A percentile compares a stretch with the other conserved stretches of the same genome.
These are phyloP conservation scores for Naematelia aurantialba DNA, from an alignment of 768 basidiomycete species.

Conservation along the genomic window DNA sequence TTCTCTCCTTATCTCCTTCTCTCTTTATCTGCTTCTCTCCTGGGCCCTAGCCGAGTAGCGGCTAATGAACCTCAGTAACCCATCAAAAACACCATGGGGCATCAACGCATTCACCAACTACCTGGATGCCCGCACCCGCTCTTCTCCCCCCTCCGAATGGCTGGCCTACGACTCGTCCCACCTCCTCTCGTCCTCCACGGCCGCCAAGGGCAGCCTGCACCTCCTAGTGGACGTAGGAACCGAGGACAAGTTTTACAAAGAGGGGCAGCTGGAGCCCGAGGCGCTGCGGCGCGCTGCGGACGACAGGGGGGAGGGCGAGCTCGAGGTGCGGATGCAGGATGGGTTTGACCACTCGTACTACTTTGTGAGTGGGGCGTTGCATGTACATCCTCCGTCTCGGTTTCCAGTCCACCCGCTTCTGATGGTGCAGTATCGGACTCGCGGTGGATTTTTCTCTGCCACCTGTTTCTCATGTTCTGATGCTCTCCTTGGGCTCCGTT, in stretches of 20 bases:
- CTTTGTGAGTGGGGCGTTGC: slow-evolving; percentile 74
- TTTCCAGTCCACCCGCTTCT: too few species aligned
- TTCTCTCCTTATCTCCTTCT: not conserved
- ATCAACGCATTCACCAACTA: slow-evolving; percentile 86
- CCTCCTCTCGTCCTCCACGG: slow-evolving; percentile 63
- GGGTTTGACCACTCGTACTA: slow-evolving; percentile 77
- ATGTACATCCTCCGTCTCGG: too few species aligned
- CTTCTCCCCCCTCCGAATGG: slow-evolving; percentile 66
- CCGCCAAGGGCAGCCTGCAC: slow-evolving; percentile 57
- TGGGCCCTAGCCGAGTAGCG: not conserved
- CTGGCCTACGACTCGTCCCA: slow-evolving; percentile 78
- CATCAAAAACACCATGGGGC: slow-evolving; percentile 83
- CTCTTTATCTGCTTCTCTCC: not conserved
- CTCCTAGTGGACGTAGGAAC: slow-evolving; percentile 75
- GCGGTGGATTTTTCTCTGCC: too few species aligned
- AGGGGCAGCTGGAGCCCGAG: slow-evolving; percentile 85
- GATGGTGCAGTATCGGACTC: too few species aligned
- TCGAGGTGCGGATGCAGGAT: slow-evolving; percentile 71
- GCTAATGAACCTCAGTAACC: slow-evolving; percentile 67
- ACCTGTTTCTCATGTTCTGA: too few species aligned
- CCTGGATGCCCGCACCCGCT: slow-evolving; percentile 51
- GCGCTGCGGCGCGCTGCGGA: slow-evolving; percentile 77
- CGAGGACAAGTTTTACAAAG: slow-evolving; percentile 73
- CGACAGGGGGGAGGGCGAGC: slow-evolving; percentile 67
- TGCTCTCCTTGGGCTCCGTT: too few species aligned